Evolutionary conservation across 2,329 filamentous ascomycete species (phyloP), one percentile per base, ranked within the genome.

Genomic region (Cordyceps cateniannulata): DNA sequence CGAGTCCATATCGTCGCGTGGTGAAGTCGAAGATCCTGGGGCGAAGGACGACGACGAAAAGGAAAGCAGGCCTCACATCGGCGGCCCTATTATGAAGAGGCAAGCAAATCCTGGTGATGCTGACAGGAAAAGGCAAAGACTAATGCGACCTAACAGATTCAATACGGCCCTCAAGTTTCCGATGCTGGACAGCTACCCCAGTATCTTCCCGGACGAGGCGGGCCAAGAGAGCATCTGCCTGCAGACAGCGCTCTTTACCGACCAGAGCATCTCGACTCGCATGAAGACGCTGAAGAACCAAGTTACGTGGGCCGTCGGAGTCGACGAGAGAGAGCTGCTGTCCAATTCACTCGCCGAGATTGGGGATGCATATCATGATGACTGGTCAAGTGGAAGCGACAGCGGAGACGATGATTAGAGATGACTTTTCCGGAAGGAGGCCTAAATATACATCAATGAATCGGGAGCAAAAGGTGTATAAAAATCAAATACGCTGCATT

Each of bases 281-380:
- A 77, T 97, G 50, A 88, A 87, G 69, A 72, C 75, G 2, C 75
- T 96, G 29, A 85, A 89, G 65, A 76, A 80, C 24, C 79, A 88
- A 14, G 85, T 89, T 14, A 76, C 82, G 18, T 82, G 86, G 63
- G 80, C 84, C 12, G 79, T 93, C 18, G 79, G 80, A 0, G 67
- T 93, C 3, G 91, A 96, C 62, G 93, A 98, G 69, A 83, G 93
- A 47, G 95, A 99, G 74, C 79, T 80, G 2, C 78, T 98, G n/a
- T 84, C 85, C 50, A 95, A 96, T 69, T 86, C 89, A 14, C 78
- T 99, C 44, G 86, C 89, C 25, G 88, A 90, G 62, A 86, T 98
- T 68, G 88, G 89, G 1, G 93, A 96, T 69, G 90, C 90, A 62
- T 98, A 97, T 71, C 86, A 91, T 66, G 90, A 95, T 63, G 91